Percentiles rank a stretch among this genome's conserved stretches.
These are phyloP conservation scores for Pascua sp. DNA, from an alignment of 1,284 basidiomycete genomes.

Conservation along the genomic window DNA sequence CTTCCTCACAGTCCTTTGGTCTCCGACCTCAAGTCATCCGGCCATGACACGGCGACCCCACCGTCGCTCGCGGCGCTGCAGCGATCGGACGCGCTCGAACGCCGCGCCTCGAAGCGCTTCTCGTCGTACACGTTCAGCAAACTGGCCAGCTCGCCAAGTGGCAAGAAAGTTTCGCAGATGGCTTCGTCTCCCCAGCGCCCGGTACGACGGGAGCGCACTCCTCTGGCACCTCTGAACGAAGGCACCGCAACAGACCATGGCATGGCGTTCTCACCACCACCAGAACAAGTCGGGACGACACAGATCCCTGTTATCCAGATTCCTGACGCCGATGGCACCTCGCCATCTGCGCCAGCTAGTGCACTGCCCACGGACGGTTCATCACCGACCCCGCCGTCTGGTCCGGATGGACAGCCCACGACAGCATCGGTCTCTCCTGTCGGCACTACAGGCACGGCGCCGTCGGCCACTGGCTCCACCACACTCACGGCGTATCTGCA, in stretches of 20 bases:
- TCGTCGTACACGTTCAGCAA: constrained; percentile 94
- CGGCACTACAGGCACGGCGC: background rate
- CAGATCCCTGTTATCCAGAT: background rate
- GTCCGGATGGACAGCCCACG: background rate
- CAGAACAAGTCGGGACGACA: background rate
- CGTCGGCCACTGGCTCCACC: constrained; percentile 31
- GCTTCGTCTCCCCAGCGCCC: constrained; percentile 24
- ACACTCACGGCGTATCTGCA: constrained; percentile 73
- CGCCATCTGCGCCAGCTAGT: background rate
- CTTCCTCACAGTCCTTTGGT: background rate
- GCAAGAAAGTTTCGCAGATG: constrained; percentile 19
- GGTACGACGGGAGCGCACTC: constrained; percentile 24
- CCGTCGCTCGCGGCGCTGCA: constrained; percentile 58
- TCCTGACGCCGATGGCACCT: background rate
- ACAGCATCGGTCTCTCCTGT: background rate
- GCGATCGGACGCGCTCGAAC: constrained; percentile 78
- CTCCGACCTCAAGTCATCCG: too few species aligned
- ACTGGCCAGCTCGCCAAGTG: constrained; percentile 59
- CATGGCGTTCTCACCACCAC: background rate
- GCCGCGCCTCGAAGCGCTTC: constrained; percentile 92
- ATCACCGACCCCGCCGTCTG: background rate
- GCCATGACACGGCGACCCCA: background rate
- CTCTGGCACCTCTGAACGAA: constrained; percentile 24
- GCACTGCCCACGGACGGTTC: background rate
- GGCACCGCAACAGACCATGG: background rate